Percentiles rank a stretch among this genome's conserved stretches.
Evolutionary conservation across 305 asterid genomes (phyloP).

Genomic region (Fraxinus platypoda): DNA sequence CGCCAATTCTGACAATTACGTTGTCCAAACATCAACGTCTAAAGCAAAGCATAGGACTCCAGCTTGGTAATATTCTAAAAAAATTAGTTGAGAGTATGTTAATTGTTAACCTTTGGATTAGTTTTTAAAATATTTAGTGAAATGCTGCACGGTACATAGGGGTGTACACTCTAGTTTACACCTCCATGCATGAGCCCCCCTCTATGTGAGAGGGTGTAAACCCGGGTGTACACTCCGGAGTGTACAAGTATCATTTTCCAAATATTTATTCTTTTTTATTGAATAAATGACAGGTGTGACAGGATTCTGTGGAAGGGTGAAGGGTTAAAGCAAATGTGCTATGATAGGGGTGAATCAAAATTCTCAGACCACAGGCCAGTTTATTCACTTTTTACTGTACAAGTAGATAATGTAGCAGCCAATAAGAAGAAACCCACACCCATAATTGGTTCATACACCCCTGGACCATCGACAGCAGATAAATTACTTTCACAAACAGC

Average conservation of each 20-base stretch:
- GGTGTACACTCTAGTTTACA: too few relatives aligned
- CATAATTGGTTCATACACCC: slow-evolving; percentile 4
- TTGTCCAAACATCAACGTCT: slow-evolving; percentile 44
- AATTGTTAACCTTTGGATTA: too few relatives aligned
- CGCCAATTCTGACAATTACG: slow-evolving; percentile 58
- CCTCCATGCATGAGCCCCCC: too few relatives aligned
- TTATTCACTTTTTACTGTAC: slow-evolving; percentile 58
- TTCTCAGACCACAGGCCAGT: slow-evolving; percentile 96
- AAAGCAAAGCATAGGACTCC: slow-evolving; percentile 68
- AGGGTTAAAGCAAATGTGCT: slow-evolving; percentile 69
- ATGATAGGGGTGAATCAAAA: slow-evolving; percentile 70
- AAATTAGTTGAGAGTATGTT: too few relatives aligned
- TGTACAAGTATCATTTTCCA: too few relatives aligned
- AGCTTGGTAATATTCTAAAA: slow-evolving; percentile 60
- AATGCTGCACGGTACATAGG: too few relatives aligned
- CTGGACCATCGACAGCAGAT: slow-evolving; percentile 4
- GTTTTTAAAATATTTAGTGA: neutral
- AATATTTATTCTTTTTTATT: neutral
- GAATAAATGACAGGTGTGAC: slow-evolving; percentile 64
- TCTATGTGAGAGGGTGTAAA: too few relatives aligned
- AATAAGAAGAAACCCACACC: slow-evolving; percentile 16
- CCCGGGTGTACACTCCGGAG: too few relatives aligned
- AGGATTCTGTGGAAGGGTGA: slow-evolving; percentile 88
- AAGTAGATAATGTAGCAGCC: slow-evolving; percentile 29
- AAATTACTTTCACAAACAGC: neutral